Base-by-base conservation (phyloP, 305 asterid species). In the Solanum hybrid region DNA sequence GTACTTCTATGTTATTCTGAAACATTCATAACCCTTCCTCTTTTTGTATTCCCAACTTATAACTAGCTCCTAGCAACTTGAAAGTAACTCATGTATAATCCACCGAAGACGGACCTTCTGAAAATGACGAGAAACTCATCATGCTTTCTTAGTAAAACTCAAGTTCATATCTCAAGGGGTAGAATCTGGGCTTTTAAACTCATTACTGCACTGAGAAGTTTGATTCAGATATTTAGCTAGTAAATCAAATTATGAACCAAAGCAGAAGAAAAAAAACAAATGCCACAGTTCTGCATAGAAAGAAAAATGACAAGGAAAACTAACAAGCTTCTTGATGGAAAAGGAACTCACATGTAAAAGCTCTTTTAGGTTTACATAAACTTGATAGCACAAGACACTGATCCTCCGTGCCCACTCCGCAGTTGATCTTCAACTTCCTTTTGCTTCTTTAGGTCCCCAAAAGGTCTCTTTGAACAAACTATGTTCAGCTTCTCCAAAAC, bases 401-500 rank as follows among this genome's bases (percentile, higher is more conserved):
- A 93, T 86, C 92, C 91, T 85, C 92, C 40, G 10, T 89, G 87
- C 84, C 79, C 78, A 38, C 85, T 77, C 60, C 42, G 92, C 90
- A 94, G 89, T 87, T 90, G 92, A 86, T 89, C 86, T 64, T 12
- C 85, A 64, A 91, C 60, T 78, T 90, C 90, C 56, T 86, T 78
- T 91, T 73, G 90, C 85, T 87, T 91, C 86, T 88, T 78, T 69
- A 80, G 78, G 8, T 90, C 90, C 73, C 13, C 69, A 10, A 85
- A 89, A 26, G 80, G 89, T 29, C 69, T 88, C 87, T 36, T 88
- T 40, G 91, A 91, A 87, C 91, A 89, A 77, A 88, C 90, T n/a
- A 94, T 38, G 72, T 87, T 90, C 91, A 94, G 89, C 84, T 88
- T 89, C 93, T 92, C 92, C 93, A 94, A 91, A 37, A 78, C 87